These are phyloP conservation scores for Tricholoma terreum DNA, from an alignment of 768 basidiomycete species.

Conservation along the genomic window DNA sequence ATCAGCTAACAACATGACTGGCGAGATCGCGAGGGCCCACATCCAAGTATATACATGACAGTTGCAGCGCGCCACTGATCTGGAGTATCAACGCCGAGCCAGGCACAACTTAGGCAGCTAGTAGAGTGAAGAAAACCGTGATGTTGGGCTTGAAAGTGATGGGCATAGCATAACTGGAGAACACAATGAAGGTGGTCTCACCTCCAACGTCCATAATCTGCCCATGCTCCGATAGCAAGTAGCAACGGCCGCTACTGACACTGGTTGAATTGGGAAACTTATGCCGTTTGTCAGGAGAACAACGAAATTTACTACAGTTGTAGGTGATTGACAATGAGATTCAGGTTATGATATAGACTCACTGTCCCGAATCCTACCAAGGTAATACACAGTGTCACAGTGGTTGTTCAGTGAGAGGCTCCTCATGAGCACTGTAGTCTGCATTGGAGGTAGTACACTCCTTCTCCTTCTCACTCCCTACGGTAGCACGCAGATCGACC, in stretches of 20 bases:
- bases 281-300: constrained; percentile 78
- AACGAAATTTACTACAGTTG: constrained; percentile 62
- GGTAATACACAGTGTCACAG: too few species aligned
- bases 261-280: constrained; percentile 69
- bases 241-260: constrained; percentile 58
- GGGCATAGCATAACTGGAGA: not conserved
- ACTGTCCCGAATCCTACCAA: constrained; percentile 61
- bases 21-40: constrained; percentile 37
- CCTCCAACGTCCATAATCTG: constrained; percentile 83
- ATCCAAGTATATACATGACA: constrained; percentile 59
- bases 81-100: constrained; percentile 70
- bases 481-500: not conserved
- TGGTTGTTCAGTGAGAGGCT: too few species aligned
- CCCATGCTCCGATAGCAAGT: constrained; percentile 70
- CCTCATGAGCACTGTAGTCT: too few species aligned
- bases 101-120: constrained; percentile 70
- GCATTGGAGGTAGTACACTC: constrained; percentile 63
- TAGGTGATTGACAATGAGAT: not conserved
- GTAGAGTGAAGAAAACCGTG: constrained; percentile 67
- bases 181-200: constrained; percentile 15
- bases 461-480: too few species aligned
- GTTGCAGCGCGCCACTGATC: constrained; percentile 62
- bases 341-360: constrained; percentile 18
- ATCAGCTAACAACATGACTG: not conserved
- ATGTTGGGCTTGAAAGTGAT: constrained; percentile 59